A percentile compares a stretch with the other conserved stretches of the same genome.
Conservation (phyloP, 2,329 filamentous ascomycete species). For the Pochonia chlamydosporia region DNA sequence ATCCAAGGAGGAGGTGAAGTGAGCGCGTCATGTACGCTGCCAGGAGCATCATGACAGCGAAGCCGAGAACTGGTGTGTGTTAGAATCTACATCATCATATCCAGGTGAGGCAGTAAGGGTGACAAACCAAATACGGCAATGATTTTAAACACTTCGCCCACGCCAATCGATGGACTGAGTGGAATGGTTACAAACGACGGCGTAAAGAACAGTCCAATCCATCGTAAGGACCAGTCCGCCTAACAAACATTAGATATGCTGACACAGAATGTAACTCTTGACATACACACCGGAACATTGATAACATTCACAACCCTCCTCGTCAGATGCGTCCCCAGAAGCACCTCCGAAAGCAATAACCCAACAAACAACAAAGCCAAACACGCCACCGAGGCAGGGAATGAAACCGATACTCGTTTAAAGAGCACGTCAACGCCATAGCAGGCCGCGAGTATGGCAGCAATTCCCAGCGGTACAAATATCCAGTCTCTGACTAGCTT, state of each 20-base stretch:
- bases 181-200: conserved; percentile 55
- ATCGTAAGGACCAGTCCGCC: conserved; percentile 52
- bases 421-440: conserved; percentile 39
- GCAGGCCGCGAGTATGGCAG: conserved; percentile 33
- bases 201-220: conserved; percentile 55
- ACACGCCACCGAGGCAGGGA: conserved; percentile 55
- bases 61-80: conserved; percentile 54
- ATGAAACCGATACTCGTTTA: conserved; percentile 42
- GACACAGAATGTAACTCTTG: no score
- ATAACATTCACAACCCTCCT: conserved; percentile 41
- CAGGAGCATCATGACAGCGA: conserved; percentile 43
- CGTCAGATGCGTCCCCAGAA: conserved; percentile 43
- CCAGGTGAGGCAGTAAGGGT: no score
- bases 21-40: conserved; percentile 50
- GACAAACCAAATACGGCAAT: conserved; percentile 51
- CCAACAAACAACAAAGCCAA: conserved; percentile 48
- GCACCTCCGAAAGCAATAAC: conserved; percentile 39
- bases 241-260: no score
- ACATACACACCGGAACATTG: no score
- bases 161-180: conserved; percentile 47
- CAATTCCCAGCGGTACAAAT: conserved; percentile 40
- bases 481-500: conserved; percentile 32
- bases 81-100: no score
- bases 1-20: conserved; percentile 39
- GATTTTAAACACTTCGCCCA: conserved; percentile 51